Evolutionary conservation across 768 basidiomycete species (phyloP), one percentile per base, ranked within the genome.

Genomic region (Pulveroboletus ravenelii): DNA sequence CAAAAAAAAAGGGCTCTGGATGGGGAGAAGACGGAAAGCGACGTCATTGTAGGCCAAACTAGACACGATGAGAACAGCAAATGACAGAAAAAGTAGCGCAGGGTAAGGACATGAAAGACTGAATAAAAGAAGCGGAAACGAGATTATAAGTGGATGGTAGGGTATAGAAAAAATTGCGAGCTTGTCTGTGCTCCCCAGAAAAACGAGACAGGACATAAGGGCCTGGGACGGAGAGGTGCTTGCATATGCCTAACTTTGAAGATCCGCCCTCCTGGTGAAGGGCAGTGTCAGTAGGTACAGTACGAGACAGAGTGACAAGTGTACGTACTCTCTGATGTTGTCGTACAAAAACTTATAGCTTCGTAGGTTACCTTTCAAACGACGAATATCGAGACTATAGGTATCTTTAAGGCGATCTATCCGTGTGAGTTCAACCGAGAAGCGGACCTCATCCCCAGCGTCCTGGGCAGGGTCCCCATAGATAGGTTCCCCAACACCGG

Each of bases 261-360:
- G 66, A 57, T 71, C 71, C 35, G 70, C 71, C 44, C 61, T 70
- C 59, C 70, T 71, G 46, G 48, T 38, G 41, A 61, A 55, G 9
- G 43, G 25, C 10, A 52, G 31, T 34, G 32, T 59, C 30, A 64
- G 48, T 23, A 42, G 2, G 34, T 46, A 54, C 25, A 45, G 39
- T 37, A 57, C 3, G 30, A 55, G 13, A 20, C 36, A 14, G n/a
- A 63, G 29, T 13, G 41, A 50, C 48, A 57, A 48, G 36, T 17
- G 9, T 20, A 81, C 90, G 61, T 67, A 93, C 90, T 87, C 80
- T 80, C 89, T 79, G 66, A 93, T 74, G 52, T 80, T 84, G 74
- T 93, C 90, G 65, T 93, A 92, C 69, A 93, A 73, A 70, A 89
- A 93, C 71, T 92, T 91, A 72, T 92, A 97, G 69, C 89, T 91